Evolutionary conservation across 2,329 filamentous ascomycete species (phyloP).

Genomic region (Diaporthe capsici): DNA sequence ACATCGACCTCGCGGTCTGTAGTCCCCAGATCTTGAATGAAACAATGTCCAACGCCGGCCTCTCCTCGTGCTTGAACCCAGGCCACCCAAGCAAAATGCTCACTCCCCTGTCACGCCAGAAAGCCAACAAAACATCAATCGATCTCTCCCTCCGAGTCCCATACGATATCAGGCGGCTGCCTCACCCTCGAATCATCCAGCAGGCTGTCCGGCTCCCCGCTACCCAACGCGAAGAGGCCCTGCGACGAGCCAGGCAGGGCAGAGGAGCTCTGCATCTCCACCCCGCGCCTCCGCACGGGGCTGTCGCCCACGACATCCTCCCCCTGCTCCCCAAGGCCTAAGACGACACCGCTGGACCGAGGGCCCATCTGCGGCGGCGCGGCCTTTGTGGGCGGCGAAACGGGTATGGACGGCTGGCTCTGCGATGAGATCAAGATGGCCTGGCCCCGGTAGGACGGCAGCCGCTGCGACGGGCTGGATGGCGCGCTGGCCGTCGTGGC

Average conservation of each 20-base stretch:
- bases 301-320: slow-evolving; percentile 44
- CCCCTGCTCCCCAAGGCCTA: slow-evolving; percentile 35
- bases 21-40: background rate
- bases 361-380: slow-evolving; percentile 43
- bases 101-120: no score
- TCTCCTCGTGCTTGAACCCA: background rate
- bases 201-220: slow-evolving; percentile 56
- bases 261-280: slow-evolving; percentile 22
- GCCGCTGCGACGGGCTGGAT: slow-evolving; percentile 49
- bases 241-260: slow-evolving; percentile 59
- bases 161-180: slow-evolving; percentile 56
- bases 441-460: background rate
- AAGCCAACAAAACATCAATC: slow-evolving; percentile 11
- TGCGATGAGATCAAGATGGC: slow-evolving; percentile 1
- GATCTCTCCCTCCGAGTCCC: slow-evolving; percentile 58
- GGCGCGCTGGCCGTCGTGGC: slow-evolving; percentile 59
- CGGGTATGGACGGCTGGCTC: slow-evolving; percentile 32
- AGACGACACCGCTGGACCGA: slow-evolving; percentile 42
- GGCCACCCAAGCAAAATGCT: background rate
- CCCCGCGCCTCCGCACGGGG: slow-evolving; percentile 41
- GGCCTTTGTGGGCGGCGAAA: slow-evolving; percentile 49
- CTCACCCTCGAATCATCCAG: slow-evolving; percentile 55
- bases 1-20: background rate
- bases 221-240: slow-evolving; percentile 57
- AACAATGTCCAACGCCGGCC: background rate